Conservation (phyloP, 805 yeast species). For the Wickerhamiella galacta region DNA sequence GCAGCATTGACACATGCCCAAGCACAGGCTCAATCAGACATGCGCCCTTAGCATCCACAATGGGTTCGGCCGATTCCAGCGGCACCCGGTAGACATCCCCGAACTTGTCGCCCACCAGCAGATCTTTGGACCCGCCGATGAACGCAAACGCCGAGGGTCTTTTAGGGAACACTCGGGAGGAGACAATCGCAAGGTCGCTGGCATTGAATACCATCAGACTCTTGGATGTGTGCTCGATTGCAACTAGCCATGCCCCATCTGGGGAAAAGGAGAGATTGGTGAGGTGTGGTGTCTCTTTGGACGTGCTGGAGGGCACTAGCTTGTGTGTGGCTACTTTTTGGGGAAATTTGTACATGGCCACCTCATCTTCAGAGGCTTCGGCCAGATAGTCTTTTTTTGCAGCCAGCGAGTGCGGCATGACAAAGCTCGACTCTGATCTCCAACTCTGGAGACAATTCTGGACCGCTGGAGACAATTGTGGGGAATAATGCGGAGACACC, state of each 20-base stretch:
- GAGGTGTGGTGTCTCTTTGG: conserved; percentile 43
- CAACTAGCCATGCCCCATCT: conserved; percentile 39
- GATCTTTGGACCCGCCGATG: conserved; percentile 28
- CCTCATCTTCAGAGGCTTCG: conserved; percentile 1
- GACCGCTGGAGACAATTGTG: too few species aligned
- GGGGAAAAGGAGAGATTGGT: conserved; percentile 42
- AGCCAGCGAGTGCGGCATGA: conserved; percentile 7
- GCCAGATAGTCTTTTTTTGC: conserved; percentile 1
- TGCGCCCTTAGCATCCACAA: conserved; percentile 15
- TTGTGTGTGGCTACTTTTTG: background rate
- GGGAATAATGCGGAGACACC: too few species aligned
- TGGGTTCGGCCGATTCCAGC: conserved; percentile 21
- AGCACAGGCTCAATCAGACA: conserved; percentile 46
- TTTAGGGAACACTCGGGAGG: conserved; percentile 71
- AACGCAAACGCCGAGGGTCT: conserved; percentile 75
- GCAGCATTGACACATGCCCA: conserved; percentile 95
- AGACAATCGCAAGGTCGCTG: conserved; percentile 31
- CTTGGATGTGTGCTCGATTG: conserved; percentile 71
- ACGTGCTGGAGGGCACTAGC: conserved; percentile 29
- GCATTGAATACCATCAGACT: conserved; percentile 44
- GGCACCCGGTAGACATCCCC: conserved; percentile 66
- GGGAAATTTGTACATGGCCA: background rate
- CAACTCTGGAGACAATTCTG: too few species aligned
- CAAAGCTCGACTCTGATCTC: too few species aligned
- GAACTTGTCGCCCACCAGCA: conserved; percentile 81